These are phyloP conservation scores for Zalerion maritima DNA, from an alignment of 495 filamentous ascomycete genomes.

Conservation along the genomic window DNA sequence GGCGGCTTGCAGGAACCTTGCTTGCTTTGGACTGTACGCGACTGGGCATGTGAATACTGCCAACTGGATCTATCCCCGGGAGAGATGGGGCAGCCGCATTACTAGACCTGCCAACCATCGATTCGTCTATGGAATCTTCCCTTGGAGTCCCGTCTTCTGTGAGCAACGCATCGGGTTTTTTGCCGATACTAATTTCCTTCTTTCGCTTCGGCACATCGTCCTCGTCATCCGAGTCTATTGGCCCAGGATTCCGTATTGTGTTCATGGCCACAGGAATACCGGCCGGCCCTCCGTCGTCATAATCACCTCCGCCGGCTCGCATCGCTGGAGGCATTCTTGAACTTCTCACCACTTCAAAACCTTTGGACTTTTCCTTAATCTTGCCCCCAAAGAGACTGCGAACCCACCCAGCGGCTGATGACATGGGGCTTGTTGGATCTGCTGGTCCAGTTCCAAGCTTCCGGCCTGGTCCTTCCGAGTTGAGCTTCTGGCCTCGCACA, in stretches of 20 bases:
- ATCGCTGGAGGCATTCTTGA: slow-evolving; percentile 51
- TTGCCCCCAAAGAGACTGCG: slow-evolving; percentile 64
- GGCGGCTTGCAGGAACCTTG: slow-evolving; percentile 12
- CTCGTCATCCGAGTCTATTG: slow-evolving; percentile 45
- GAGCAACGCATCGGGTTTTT: slow-evolving; percentile 25
- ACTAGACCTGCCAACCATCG: slow-evolving; percentile 23
- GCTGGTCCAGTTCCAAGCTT: slow-evolving; percentile 87
- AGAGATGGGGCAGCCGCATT: slow-evolving; percentile 33
- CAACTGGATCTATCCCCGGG: slow-evolving; percentile 45
- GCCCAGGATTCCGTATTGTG: slow-evolving; percentile 38
- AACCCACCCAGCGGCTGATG: slow-evolving; percentile 80
- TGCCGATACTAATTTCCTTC: slow-evolving; percentile 10
- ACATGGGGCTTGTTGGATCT: slow-evolving; percentile 81
- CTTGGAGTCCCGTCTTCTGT: slow-evolving; percentile 27
- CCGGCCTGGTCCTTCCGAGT: slow-evolving; percentile 60
- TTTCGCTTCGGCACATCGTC: slow-evolving; percentile 18
- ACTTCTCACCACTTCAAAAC: slow-evolving; percentile 90
- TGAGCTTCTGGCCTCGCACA: slow-evolving; percentile 73
- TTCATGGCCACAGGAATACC: slow-evolving; percentile 44
- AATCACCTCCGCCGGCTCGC: slow-evolving; percentile 37
- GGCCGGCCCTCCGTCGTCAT: slow-evolving; percentile 33
- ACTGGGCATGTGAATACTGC: slow-evolving; percentile 49
- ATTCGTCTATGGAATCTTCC: slow-evolving; percentile 18
- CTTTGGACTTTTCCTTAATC: slow-evolving; percentile 79
- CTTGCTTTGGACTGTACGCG: slow-evolving; percentile 46